A percentile compares a stretch with the other conserved stretches of the same genome.
These are phyloP conservation scores for Aquilaria agallochum DNA, from an alignment of 441 rosid genomes.

Conservation along the genomic window DNA sequence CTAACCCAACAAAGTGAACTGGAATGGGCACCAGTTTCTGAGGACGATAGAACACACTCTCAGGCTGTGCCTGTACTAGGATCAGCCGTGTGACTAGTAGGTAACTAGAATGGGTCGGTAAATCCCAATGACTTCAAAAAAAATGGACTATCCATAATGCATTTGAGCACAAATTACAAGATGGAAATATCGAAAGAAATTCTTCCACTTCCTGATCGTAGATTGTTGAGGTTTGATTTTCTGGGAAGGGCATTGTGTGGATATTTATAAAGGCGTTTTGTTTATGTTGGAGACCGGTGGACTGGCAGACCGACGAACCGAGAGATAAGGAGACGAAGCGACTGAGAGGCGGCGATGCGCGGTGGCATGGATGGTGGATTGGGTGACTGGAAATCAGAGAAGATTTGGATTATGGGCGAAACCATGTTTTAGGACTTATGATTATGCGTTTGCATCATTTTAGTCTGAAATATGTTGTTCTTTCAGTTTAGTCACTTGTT, in stretches of 20 bases:
- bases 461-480: too few relatives aligned
- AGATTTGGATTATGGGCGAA: too few relatives aligned
- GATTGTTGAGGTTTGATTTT: neutral
- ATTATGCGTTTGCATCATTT: too few relatives aligned
- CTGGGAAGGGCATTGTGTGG: too few relatives aligned
- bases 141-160: conserved; percentile 34
- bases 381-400: too few relatives aligned
- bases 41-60: neutral
- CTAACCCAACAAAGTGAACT: conserved; percentile 33
- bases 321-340: too few relatives aligned
- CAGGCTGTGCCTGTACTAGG: conserved; percentile 12
- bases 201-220: neutral
- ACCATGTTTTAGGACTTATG: too few relatives aligned
- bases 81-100: conserved; percentile 5
- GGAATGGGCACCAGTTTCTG: conserved; percentile 43
- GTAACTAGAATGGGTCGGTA: conserved; percentile 11
- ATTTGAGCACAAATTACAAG: neutral
- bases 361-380: too few relatives aligned
- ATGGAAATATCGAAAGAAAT: neutral
- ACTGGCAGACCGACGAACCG: too few relatives aligned
- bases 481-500: too few relatives aligned
- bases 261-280: neutral
- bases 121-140: conserved; percentile 15
- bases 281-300: too few relatives aligned
- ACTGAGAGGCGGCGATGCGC: too few relatives aligned